Evolutionary conservation across 441 rosid genomes (phyloP).

Genomic region (Corymbia citriodora): DNA sequence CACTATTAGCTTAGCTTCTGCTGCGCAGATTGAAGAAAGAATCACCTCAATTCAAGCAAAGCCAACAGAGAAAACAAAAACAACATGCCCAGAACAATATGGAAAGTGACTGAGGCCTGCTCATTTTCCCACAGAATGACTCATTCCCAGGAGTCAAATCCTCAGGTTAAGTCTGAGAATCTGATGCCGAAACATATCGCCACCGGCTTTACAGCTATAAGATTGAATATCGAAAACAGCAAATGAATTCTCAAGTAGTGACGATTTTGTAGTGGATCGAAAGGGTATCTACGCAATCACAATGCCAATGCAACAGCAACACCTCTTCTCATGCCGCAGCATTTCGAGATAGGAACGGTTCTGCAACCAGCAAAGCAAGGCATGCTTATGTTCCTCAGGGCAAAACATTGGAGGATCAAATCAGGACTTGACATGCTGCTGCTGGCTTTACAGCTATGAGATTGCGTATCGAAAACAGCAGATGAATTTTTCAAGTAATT

Average conservation of each 20-base stretch:
- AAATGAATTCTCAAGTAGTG: fast-evolving
- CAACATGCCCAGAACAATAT: not conserved
- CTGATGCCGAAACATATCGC: not conserved
- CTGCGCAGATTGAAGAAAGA: not conserved
- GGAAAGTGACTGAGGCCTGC: not conserved
- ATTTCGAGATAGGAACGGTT: not conserved
- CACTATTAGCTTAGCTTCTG: fast-evolving
- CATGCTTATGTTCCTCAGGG: not conserved
- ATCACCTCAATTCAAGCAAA: not conserved
- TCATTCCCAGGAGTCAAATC: not conserved
- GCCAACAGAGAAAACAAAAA: not conserved
- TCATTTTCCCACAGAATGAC: not conserved
- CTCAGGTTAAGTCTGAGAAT: fast-evolving
- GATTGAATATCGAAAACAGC: not conserved
- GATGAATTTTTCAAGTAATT: not conserved
- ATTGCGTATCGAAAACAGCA: not conserved
- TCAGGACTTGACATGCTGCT: not conserved
- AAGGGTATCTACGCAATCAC: fast-evolving
- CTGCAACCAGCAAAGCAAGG: not conserved
- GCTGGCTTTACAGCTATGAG: not conserved
- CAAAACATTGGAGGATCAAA: not conserved
- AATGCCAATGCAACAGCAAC: not conserved
- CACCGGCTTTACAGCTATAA: not conserved
- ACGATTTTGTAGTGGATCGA: not conserved
- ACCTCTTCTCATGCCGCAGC: not conserved